Conservation (phyloP, 176 grass and related monocot genomes). For the Rhynchospora breviuscula region DNA sequence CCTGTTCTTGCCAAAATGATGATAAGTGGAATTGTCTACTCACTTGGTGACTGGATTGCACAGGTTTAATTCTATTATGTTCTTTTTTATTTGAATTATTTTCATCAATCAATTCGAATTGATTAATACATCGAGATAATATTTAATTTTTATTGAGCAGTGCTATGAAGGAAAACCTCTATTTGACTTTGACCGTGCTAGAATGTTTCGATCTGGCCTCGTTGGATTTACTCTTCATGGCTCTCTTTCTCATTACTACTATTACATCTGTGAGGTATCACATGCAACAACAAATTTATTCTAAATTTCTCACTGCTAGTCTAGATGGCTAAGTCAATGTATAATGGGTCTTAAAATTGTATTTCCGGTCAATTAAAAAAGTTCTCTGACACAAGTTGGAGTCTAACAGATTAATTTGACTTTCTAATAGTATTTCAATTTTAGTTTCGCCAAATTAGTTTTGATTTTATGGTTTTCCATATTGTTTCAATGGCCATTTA, state of each 20-base stretch:
- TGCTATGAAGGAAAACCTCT: constrained; percentile 86
- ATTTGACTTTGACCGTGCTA: constrained; percentile 81
- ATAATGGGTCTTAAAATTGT: not conserved
- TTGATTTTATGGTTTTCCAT: not conserved
- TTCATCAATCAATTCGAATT: not conserved
- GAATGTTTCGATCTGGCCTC: constrained; percentile 84
- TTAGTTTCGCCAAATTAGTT: not conserved
- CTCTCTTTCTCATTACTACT: constrained; percentile 96
- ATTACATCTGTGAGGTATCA: constrained; percentile 78
- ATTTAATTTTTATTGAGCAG: constrained; percentile 29
- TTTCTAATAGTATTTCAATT: not conserved
- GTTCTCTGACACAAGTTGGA: not conserved
- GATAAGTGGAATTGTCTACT: constrained; percentile 96
- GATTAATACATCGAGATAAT: not conserved
- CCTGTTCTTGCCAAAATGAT: constrained; percentile 97
- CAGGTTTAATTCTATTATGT: constrained; percentile 37
- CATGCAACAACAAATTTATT: not conserved
- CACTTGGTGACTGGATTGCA: constrained; percentile 91
- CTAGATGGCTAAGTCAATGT: not conserved
- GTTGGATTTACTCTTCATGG: constrained; percentile 93
- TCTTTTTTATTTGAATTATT: not conserved
- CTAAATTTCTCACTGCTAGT: not conserved
- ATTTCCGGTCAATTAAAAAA: not conserved
- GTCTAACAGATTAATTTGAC: not conserved
- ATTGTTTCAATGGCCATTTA: not conserved